Evolutionary conservation across 2,329 filamentous ascomycete species (phyloP).

Genomic region (Diaporthe sp.): DNA sequence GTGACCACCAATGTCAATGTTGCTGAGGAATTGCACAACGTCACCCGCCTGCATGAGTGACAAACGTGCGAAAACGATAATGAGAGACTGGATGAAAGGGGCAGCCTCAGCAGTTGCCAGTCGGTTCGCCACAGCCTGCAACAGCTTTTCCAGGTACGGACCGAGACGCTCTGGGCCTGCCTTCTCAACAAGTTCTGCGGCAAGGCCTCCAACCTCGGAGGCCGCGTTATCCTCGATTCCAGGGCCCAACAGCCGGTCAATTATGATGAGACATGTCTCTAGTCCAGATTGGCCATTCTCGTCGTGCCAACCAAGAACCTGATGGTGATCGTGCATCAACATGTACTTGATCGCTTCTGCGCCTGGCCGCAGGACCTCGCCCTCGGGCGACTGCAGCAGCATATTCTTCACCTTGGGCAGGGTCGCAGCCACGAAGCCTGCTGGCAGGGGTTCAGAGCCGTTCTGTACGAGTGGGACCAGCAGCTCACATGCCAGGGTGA

Average conservation of each 20-base stretch:
- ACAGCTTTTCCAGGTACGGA: constrained; percentile 88
- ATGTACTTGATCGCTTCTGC: constrained; percentile 91
- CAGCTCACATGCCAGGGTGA: constrained; percentile 84
- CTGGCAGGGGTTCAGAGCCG: constrained; percentile 86
- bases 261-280: constrained; percentile 90
- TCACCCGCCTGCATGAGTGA: constrained; percentile 88
- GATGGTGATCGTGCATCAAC: constrained; percentile 88
- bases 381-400: constrained; percentile 86
- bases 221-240: constrained; percentile 92
- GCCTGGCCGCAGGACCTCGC: constrained; percentile 88
- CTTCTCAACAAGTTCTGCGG: constrained; percentile 95
- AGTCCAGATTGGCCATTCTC: constrained; percentile 84
- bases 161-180: constrained; percentile 92
- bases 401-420: constrained; percentile 90
- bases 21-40: constrained; percentile 91
- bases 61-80: constrained; percentile 93
- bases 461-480: constrained; percentile 85
- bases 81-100: constrained; percentile 94
- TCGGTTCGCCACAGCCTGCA: constrained; percentile 89
- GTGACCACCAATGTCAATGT: constrained; percentile 83
- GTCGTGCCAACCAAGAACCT: constrained; percentile 90
- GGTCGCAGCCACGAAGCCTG: constrained; percentile 85
- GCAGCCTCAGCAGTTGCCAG: constrained; percentile 87
- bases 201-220: constrained; percentile 94
- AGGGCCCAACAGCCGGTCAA: constrained; percentile 89